Evolutionary conservation across 768 basidiomycete species (phyloP), one percentile per base, ranked within the genome.

Genomic region (Dioszegia hungarica): DNA sequence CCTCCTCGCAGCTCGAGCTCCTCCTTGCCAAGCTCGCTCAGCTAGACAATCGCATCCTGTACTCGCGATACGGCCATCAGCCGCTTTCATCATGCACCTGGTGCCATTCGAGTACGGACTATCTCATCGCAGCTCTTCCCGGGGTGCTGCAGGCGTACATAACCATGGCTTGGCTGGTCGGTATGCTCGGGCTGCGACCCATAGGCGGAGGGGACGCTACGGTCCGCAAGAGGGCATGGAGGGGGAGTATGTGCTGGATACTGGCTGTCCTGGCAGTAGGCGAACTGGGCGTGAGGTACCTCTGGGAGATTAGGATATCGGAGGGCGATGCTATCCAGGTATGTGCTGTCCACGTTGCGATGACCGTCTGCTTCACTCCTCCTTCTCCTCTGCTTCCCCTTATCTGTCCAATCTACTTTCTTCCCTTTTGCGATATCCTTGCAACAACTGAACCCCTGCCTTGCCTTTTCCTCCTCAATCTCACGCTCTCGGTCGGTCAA

Each of bases 311-410:
- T 11, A 54, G 62, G 33, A 56, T 53, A 10, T 38, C 55, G 19
- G 55, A 70, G n/a, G 68, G 68, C 10, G 63, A 70, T 49, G 56
- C 53, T 12, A 19, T 57, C 1, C 66, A 67, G 52, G 68, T 70
- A 47, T 55, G 68, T 67, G 12, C n/a, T n/a, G n/a, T n/a, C n/a
- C n/a, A n/a, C 28, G 5, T 15, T 20, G 25, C 27, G 36, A 3
- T 38, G 10, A 10, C 37, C 27, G n/a, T 53, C 37, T 17, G 6
- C 5, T 51, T 11, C 49, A 22, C 4, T 9, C n/a, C 24, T 29
- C 20, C 22, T 17, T 34, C 8, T n/a, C n/a, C n/a, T n/a, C n/a
- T n/a, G n/a, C n/a, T n/a, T n/a, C n/a, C n/a, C n/a, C n/a, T n/a
- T n/a, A n/a, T n/a, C n/a, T n/a, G n/a, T n/a, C n/a, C n/a, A n/a